Conservation (phyloP, 176 grass and related monocot species). For the Oryza brachyantha region DNA sequence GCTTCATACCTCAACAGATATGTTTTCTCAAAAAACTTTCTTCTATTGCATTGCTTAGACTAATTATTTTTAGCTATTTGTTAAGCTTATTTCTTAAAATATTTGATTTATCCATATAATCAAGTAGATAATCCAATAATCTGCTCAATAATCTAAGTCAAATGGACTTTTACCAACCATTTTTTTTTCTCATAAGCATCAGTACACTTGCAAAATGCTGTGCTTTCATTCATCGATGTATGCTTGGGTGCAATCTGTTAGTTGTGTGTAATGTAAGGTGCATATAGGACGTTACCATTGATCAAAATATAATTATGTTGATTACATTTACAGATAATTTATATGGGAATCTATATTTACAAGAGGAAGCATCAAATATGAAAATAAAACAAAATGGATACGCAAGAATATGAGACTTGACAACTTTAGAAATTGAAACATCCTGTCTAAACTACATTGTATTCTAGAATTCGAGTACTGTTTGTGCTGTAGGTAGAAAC, state of each 20-base stretch:
- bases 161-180: no score
- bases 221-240: neutral
- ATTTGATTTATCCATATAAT: no score
- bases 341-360: neutral
- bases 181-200: conserved; percentile 41
- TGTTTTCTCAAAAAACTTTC: no score
- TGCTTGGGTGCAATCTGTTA: neutral
- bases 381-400: neutral
- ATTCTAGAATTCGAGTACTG: conserved; percentile 23
- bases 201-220: neutral
- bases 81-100: no score
- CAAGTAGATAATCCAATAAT: no score
- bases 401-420: neutral
- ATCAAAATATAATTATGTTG: conserved; percentile 1
- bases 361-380: neutral
- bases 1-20: no score
- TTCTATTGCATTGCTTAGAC: no score
- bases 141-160: no score
- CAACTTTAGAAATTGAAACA: neutral
- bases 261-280: neutral
- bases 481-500: conserved; percentile 38
- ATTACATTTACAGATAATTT: conserved; percentile 12
- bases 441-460: neutral
- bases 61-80: no score
- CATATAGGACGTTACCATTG: neutral